Evolutionary conservation across 108 stramenopile genomes (phyloP), one percentile per base, ranked within the genome.

Genomic region (Bacterosira constricta): DNA sequence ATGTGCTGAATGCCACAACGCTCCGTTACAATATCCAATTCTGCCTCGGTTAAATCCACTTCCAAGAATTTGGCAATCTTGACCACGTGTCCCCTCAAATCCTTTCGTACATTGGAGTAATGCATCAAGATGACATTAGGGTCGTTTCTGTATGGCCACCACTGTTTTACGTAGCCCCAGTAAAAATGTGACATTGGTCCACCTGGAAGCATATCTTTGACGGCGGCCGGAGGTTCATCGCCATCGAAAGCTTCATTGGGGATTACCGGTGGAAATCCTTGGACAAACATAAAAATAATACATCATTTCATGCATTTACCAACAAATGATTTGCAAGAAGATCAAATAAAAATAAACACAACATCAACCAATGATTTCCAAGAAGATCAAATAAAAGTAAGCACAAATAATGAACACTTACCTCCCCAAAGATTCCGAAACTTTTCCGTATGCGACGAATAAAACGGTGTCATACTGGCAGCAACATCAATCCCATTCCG

Each of bases 361-460:
- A 44, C 15, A 31, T 57, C 13, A 11, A 42, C 11, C 8, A 41
- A 15, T n/a, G n/a, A n/a, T n/a, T n/a, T n/a, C n/a, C n/a, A 13
- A 38, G 21, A 32, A 37, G 27, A 45, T 25, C 20, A 36, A 36
- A 2, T 26, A 25, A 35, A 6, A 57, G 21, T 20, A 60, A 34
- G 4, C 18, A 34, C 3, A 26, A 44, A 46, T 31, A n/a, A 15
- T 21, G 3, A 47, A 4, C 20, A 42, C 77, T 41, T 35, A 67
- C 77, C 75, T 63, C 80, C 80, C 80, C 80, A 81, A 11, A 75
- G 37, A 0, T 70, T 60, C n/a, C 74, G 68, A 42, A 80, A 83
- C 7, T 12, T 31, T 0, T 80, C 73, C 26, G 56, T 58, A 61
- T 75, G 73, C 30, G 52, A 8, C n/a, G 61, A 67, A 52, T 76